Conservation (phyloP, 176 grass and related monocot species). For the Lolium rigidum region DNA sequence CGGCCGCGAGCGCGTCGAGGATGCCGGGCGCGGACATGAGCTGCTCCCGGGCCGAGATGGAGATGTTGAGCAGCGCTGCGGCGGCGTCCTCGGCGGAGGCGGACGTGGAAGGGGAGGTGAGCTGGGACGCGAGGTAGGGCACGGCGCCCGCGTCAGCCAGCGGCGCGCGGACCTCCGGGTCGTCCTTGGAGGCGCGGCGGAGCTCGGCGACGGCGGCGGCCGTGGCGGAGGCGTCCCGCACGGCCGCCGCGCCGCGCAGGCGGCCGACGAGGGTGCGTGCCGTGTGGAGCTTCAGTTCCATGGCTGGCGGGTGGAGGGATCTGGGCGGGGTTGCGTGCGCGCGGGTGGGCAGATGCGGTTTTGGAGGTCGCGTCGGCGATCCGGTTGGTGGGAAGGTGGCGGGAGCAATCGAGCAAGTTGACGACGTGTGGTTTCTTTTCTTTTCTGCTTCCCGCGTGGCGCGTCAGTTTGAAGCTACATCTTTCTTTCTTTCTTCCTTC, state of each 20-base stretch:
- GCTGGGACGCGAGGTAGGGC: slow-evolving; percentile 63
- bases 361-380: background rate
- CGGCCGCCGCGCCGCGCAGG: slow-evolving; percentile 50
- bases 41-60: slow-evolving; percentile 70
- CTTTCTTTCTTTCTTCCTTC: too few species aligned
- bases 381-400: background rate
- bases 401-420: background rate
- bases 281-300: slow-evolving; percentile 76
- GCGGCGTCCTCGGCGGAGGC: slow-evolving; percentile 63
- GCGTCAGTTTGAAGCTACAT: slow-evolving; percentile 18
- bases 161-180: slow-evolving; percentile 62
- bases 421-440: background rate
- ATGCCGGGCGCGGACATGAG: slow-evolving; percentile 69
- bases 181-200: slow-evolving; percentile 71
- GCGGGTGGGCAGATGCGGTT: background rate
- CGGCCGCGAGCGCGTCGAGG: slow-evolving; percentile 72
- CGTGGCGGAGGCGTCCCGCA: slow-evolving; percentile 35
- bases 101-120: slow-evolving; percentile 16
- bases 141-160: slow-evolving; percentile 69
- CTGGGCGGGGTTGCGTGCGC: slow-evolving; percentile 16
- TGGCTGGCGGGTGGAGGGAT: slow-evolving; percentile 14
- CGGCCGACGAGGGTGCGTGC: slow-evolving; percentile 64
- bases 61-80: slow-evolving; percentile 88
- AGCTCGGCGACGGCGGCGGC: slow-evolving; percentile 59
- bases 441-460: background rate